A percentile compares a stretch with the other conserved stretches of the same genome.
Conservation (phyloP, 495 filamentous ascomycete genomes). For the Hyaloscypha variabilis region DNA sequence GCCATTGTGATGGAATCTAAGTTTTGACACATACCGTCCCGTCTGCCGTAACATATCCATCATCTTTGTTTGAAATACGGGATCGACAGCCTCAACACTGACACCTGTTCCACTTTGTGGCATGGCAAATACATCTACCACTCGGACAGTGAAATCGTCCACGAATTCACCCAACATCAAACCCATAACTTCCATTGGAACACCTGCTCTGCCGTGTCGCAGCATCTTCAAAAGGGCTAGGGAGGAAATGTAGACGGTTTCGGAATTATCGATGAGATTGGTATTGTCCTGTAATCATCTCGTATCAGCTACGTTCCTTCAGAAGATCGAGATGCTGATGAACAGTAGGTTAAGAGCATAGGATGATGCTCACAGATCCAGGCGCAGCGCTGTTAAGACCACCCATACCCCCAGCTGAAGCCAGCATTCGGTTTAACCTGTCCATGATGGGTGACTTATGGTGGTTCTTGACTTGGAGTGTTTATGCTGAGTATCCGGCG, state of each 20-base stretch:
- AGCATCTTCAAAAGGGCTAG: constrained; percentile 98
- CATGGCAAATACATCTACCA: constrained; percentile 99
- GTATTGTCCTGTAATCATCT: constrained; percentile 67
- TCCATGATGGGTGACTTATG: constrained; percentile 61
- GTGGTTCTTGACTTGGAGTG: neutral
- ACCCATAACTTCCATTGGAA: constrained; percentile 99
- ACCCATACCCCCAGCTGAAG: constrained; percentile 77
- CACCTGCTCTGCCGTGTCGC: constrained; percentile 92
- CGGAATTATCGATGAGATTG: constrained; percentile 94
- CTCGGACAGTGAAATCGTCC: constrained; percentile 97
- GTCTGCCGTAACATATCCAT: constrained; percentile 99
- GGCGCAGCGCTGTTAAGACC: constrained; percentile 67
- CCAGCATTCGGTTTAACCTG: constrained; percentile 81
- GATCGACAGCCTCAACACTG: constrained; percentile 96
- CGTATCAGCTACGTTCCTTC: constrained; percentile 11
- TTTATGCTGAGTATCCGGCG: neutral
- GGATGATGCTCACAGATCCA: constrained; percentile 65
- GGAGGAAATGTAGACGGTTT: constrained; percentile 99
- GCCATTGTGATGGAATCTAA: neutral
- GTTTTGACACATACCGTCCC: constrained; percentile 66
- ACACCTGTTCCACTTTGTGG: constrained; percentile 99
- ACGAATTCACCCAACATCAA: constrained; percentile 99
- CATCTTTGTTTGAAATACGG: constrained; percentile 99
- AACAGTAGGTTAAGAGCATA: too few species aligned
- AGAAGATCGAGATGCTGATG: constrained; percentile 26